These are phyloP conservation scores for Schizonepeta tenuifolia DNA, from an alignment of 257 asterid species.

Conservation along the genomic window DNA sequence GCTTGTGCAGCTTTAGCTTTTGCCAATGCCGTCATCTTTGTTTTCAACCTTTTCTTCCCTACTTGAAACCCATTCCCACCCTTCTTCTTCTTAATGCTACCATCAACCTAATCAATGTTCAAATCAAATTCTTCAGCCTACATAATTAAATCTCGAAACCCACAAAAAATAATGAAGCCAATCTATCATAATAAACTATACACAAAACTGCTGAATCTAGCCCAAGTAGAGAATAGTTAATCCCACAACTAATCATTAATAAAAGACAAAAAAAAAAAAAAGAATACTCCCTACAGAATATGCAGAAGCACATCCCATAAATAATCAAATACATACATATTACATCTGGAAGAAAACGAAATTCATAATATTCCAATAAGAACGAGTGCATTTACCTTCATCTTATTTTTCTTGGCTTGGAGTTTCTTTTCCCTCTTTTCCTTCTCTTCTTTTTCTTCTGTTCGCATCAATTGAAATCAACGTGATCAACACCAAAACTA, in stretches of 20 bases:
- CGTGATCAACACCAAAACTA: constrained; percentile 2
- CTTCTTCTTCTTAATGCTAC: constrained; percentile 73
- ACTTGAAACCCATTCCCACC: constrained; percentile 79
- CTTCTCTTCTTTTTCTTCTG: constrained; percentile 75
- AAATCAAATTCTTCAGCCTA: constrained; percentile 12
- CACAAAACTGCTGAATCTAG: background rate
- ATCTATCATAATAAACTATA: background rate
- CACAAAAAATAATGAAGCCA: background rate
- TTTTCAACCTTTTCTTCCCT: constrained; percentile 93
- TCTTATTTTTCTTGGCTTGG: constrained; percentile 84
- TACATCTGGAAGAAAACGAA: background rate
- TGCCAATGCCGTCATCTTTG: constrained; percentile 79
- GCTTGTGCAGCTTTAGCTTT: constrained; percentile 99
- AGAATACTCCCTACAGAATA: background rate
- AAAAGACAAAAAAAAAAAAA: too few relatives aligned
- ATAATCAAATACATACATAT: constrained; percentile 3
- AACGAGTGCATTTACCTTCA: constrained; percentile 67
- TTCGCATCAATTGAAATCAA: constrained; percentile 26
- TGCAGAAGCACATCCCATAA: background rate
- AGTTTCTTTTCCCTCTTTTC: constrained; percentile 75
- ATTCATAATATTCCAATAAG: background rate
- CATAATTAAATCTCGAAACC: background rate
- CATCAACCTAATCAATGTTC: constrained; percentile 72
- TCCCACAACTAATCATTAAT: background rate
- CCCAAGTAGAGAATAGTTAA: too few relatives aligned